Evolutionary conservation across 345 rosid genomes (phyloP).

Genomic region (Pelargonium nanum): DNA sequence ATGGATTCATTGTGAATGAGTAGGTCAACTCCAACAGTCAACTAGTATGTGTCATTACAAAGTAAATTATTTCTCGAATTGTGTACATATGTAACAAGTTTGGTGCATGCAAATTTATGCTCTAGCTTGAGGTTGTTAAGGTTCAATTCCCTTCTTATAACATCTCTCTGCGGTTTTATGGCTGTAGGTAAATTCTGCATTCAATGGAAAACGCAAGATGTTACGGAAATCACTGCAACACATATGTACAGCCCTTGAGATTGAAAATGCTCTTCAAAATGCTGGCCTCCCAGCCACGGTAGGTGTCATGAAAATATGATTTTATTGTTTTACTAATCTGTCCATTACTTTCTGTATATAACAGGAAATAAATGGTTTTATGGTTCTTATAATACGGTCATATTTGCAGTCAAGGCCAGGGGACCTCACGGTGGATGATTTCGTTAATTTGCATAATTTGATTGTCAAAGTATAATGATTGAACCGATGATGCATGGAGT

Average conservation of each 20-base stretch:
- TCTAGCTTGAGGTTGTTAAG: not conserved
- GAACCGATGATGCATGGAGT: not conserved
- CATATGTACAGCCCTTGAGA: slow-evolving; percentile 48
- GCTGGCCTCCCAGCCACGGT: slow-evolving; percentile 62
- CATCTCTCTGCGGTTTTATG: not conserved
- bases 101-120: not conserved
- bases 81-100: no score
- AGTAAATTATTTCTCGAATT: no score
- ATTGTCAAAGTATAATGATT: slow-evolving; percentile 24
- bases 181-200: slow-evolving; percentile 73
- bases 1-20: no score
- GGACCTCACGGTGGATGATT: slow-evolving; percentile 79
- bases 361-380: not conserved
- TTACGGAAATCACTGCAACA: slow-evolving; percentile 74
- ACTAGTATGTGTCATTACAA: no score
- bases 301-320: slow-evolving; percentile 16
- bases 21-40: no score
- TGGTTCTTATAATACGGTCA: not conserved
- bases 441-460: slow-evolving; percentile 69
- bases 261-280: slow-evolving; percentile 57
- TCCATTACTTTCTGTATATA: not conserved
- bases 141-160: no score
- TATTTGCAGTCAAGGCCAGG: slow-evolving; percentile 79
- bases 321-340: not conserved
- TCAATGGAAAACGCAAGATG: slow-evolving; percentile 83